Base-by-base conservation (phyloP, 2,329 filamentous ascomycete genomes). In the Alternaria infectoria region DNA sequence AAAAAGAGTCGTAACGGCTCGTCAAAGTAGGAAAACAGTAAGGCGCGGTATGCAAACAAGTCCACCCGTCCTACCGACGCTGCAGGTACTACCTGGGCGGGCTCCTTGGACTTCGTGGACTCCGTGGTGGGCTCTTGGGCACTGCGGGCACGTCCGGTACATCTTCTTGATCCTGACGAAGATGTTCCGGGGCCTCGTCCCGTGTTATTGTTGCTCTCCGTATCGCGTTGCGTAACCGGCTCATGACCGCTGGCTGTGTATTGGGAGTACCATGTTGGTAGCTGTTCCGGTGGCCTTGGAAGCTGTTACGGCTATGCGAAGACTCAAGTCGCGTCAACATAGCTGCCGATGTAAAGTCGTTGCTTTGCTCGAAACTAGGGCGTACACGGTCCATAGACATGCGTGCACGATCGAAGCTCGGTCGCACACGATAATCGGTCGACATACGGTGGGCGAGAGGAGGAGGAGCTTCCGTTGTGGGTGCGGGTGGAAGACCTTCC, bases 301-400 rank as follows among this genome's bases (percentile, higher is more conserved):
- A 71, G 65, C 75, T 78, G 47, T 76, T 73, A 2, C 75, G 74
- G 46, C 75, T 78, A 26, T 79, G 76, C 13, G 77, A 62, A 86
- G 91, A 94, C 82, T 97, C 96, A 69, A 97, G 88, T 66, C 93
- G 87, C 51, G 90, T 90, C 69, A 99, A 83, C 77, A 95, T 89
- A 40, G 93, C 93, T 13, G 94, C 94, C 26, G 92, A 94, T 0
- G 95, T 97, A 75, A 97, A 97, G 74, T 98, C 96, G 73, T 89
- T 91, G 79, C 90, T 96, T 40, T 89, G 89, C 81, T 97, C 95
- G 77, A 93, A 97, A 79, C 92, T 95, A 11, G 91, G 87, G 70
- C 93, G 87, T 17, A 93, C 88, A 25, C 91, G 89, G 75, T 98
- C 96, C 88, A 97, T 95, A 0, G 93, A 97, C 66, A 89, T 89